Evolutionary conservation across 2,329 filamentous ascomycete species (phyloP), one percentile per base, ranked within the genome.

Genomic region (Ascochyta viciae-villosae): DNA sequence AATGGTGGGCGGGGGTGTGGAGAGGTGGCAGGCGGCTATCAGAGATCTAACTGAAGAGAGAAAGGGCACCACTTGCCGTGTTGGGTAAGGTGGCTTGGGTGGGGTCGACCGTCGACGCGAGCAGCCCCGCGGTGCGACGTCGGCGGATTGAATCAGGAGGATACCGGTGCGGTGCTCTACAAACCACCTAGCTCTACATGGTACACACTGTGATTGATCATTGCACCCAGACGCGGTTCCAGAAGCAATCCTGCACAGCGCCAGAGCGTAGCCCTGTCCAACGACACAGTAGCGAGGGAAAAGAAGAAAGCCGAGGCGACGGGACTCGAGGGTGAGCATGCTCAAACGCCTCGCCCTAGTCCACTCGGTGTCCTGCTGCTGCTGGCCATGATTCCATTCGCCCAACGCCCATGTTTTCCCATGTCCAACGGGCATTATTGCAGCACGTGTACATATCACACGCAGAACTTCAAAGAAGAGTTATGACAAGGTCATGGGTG

Each of bases 21-120:
- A 19, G 16, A 10, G 12, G 37, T 42, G 39, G 31, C 48, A 38
- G 40, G 44, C 44, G 44, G 41, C 35, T 41, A 41, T 41, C 41
- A 47, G 6, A 10, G n/a, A 22, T 12, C 46, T 46, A 55, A 49
- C 53, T 31, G 6, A 23, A 55, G 33, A 37, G 29, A 41, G 41
- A 41, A 50, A 50, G 53, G 42, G 47, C 41, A 55, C 47, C 53
- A 55, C 53, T 55, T 55, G 53, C 53, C 42, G 27, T 19, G 2
- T 22, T 35, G 15, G 48, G 53, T 40, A 50, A 55, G 19, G 19
- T 3, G 19, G 19, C 19, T 19, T 19, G 19, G 19, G 19, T 19
- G 19, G 19, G 19, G 19, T 19, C 19, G 19, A 19, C 19, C 2
- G 19, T 19, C 19, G 19, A 19, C 19, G 19, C 19, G 19, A 19